Conservation (phyloP, 129 eudicot genomes). For the Ambrosia artemisiifolia region DNA sequence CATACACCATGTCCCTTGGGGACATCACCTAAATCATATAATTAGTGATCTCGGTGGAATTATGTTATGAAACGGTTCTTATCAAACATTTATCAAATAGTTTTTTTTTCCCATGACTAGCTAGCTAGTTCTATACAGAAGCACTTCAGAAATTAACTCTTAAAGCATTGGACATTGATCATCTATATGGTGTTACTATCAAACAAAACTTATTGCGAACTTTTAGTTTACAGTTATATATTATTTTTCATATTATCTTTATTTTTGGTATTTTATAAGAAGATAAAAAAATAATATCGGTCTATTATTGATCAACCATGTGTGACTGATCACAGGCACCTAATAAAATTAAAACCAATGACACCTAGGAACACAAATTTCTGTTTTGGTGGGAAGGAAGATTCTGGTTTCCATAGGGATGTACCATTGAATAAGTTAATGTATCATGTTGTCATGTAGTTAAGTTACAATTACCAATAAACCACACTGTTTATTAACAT, state of each 20-base stretch:
- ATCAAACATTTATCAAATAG: background rate
- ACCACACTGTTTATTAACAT: background rate
- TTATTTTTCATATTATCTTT: background rate
- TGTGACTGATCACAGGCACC: slow-evolving; percentile 34
- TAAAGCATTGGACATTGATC: background rate
- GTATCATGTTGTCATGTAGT: slow-evolving; percentile 1
- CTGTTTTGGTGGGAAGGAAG: slow-evolving; percentile 19
- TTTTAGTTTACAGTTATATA: background rate
- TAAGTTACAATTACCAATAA: background rate
- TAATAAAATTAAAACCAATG: slow-evolving; percentile 29
- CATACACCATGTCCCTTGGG: no score
- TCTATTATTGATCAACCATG: slow-evolving; percentile 34
- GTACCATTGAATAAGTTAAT: slow-evolving; percentile 18
- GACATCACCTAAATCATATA: no score
- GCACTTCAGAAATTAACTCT: background rate
- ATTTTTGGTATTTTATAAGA: background rate
- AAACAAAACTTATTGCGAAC: background rate
- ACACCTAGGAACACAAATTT: slow-evolving; percentile 18
- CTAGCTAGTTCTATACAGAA: background rate
- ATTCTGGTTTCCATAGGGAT: slow-evolving; percentile 11
- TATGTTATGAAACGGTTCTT: background rate
- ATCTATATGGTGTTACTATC: background rate
- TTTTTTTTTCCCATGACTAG: background rate
- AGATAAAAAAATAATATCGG: background rate
- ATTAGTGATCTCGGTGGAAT: background rate